Evolutionary conservation across 495 filamentous ascomycete genomes (phyloP).

Genomic region (Aspergillus hancockii): DNA sequence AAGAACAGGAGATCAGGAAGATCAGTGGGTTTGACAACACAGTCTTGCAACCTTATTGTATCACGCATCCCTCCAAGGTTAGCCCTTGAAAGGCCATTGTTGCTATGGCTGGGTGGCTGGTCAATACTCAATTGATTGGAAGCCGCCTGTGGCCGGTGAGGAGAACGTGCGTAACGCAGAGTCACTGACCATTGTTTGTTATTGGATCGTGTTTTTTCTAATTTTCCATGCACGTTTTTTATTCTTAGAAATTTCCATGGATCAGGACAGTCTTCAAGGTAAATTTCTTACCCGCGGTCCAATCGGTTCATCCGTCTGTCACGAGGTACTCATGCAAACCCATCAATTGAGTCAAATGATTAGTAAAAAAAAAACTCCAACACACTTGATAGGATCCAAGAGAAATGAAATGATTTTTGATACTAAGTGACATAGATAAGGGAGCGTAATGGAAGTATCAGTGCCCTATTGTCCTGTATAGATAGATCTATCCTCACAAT

Average conservation of each 20-base stretch:
- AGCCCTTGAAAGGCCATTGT: neutral
- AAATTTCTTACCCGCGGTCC: neutral
- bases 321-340: neutral
- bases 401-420: neutral
- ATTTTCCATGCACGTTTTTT: conserved; percentile 9
- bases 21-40: conserved; percentile 2
- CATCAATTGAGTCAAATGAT: too few relatives aligned
- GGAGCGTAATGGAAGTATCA: too few relatives aligned
- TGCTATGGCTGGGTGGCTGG: conserved; percentile 4
- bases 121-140: conserved; percentile 10
- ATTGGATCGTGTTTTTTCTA: neutral
- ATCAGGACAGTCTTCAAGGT: neutral
- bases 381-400: too few relatives aligned
- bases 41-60: neutral
- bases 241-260: conserved; percentile 5
- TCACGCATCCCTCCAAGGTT: neutral
- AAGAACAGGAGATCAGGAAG: neutral
- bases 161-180: conserved; percentile 16
- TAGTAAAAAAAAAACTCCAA: too few relatives aligned
- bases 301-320: neutral
- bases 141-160: neutral
- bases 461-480: too few relatives aligned
- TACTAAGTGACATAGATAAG: too few relatives aligned
- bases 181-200: neutral
- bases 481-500: neutral